A percentile compares a stretch with the other conserved stretches of the same genome.
These are phyloP conservation scores for Scenedesmus sp. DNA, from an alignment of 163 green algal species.

Conservation along the genomic window DNA sequence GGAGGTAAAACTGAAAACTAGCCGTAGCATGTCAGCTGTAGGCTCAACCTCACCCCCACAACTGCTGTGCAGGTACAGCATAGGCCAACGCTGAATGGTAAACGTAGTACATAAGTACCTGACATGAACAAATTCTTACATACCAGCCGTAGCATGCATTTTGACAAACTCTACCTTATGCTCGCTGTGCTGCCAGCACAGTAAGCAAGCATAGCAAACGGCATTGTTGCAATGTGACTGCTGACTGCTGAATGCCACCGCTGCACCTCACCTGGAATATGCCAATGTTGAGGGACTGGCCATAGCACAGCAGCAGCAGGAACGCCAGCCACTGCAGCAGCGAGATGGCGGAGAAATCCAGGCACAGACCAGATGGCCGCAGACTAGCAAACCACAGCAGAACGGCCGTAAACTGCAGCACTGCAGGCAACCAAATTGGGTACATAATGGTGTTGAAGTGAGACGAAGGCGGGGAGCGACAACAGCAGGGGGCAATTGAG, in stretches of 20 bases:
- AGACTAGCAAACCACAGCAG: slow-evolving; percentile 72
- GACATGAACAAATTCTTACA: too few species aligned
- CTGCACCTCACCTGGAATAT: slow-evolving; percentile 67
- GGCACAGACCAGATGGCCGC: slow-evolving; percentile 60
- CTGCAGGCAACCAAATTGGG: slow-evolving; percentile 66
- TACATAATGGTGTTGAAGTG: too few species aligned
- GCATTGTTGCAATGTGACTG: too few species aligned
- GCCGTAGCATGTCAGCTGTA: too few species aligned
- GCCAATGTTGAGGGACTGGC: slow-evolving; percentile 84
- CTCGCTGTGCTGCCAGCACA: too few species aligned
- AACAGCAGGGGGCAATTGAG: too few species aligned
- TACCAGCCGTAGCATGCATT: too few species aligned
- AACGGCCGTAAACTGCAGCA: slow-evolving; percentile 76
- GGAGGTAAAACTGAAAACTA: slow-evolving; percentile 62
- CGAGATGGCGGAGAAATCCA: slow-evolving; percentile 57
- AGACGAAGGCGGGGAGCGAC: too few species aligned
- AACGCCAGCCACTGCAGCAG: slow-evolving; percentile 55
- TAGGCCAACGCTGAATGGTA: too few species aligned
- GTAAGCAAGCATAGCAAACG: too few species aligned
- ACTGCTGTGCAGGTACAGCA: slow-evolving; percentile 53
- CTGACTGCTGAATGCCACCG: background rate
- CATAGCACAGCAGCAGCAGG: slow-evolving; percentile 62
- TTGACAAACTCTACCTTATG: too few species aligned
- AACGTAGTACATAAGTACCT: too few species aligned
- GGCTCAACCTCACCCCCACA: background rate